Evolutionary conservation across 2,329 filamentous ascomycete genomes (phyloP).

Genomic region (Amylocarpus encephaloides): DNA sequence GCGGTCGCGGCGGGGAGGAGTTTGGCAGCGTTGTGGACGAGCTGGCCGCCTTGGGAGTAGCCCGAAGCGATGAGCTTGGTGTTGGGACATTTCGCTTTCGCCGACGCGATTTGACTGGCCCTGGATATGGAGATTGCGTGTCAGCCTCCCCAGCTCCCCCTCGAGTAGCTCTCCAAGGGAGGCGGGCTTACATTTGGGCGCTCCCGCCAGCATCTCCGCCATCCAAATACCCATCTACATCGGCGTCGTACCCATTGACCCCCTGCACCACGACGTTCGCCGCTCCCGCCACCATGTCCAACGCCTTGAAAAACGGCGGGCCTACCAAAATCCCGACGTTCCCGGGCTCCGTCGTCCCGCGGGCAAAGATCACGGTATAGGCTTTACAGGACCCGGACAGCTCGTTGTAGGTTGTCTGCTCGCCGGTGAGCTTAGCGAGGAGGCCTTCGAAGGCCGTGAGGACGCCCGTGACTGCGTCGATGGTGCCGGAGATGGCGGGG

Average conservation of each 20-base stretch:
- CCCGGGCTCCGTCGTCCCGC: slow-evolving; percentile 43
- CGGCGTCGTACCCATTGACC: slow-evolving; percentile 31
- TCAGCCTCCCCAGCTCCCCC: background rate
- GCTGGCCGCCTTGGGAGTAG: slow-evolving; percentile 39
- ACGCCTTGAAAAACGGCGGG: slow-evolving; percentile 28
- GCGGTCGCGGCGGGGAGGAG: slow-evolving; percentile 26
- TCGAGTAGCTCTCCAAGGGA: background rate
- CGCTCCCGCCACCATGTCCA: slow-evolving; percentile 20
- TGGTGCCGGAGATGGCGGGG: slow-evolving; percentile 19
- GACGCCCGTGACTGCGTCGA: slow-evolving; percentile 14
- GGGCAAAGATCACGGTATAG: slow-evolving; percentile 42
- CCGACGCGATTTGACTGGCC: slow-evolving; percentile 30
- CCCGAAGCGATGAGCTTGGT: slow-evolving; percentile 37
- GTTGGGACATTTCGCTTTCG: slow-evolving; percentile 32
- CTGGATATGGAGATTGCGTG: slow-evolving; percentile 12
- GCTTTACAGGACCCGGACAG: slow-evolving; percentile 19
- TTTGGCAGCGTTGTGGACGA: slow-evolving; percentile 37
- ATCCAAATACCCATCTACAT: slow-evolving; percentile 20
- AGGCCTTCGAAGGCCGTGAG: slow-evolving; percentile 22
- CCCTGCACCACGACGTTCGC: slow-evolving; percentile 26
- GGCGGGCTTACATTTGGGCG: slow-evolving; percentile 21
- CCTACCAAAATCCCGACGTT: slow-evolving; percentile 37
- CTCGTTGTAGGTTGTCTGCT: slow-evolving; percentile 26
- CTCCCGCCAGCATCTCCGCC: slow-evolving; percentile 24
- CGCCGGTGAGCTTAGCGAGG: slow-evolving; percentile 18